Evolutionary conservation across 139 green algal species (phyloP).

Genomic region (Edaphochlamys debaryana): DNA sequence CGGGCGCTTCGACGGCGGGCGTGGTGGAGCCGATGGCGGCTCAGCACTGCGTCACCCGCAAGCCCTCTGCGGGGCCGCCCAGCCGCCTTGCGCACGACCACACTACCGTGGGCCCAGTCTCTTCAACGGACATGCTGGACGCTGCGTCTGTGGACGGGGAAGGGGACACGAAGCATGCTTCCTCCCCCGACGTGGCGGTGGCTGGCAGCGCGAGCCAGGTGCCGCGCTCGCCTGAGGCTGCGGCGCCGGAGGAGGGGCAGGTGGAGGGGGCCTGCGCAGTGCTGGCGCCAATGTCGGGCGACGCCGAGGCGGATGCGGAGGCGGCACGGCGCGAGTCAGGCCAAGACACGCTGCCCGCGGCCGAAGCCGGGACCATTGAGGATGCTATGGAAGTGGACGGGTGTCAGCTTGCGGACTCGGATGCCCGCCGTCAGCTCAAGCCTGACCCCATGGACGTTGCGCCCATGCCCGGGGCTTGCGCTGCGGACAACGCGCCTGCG

Average conservation of each 20-base stretch:
- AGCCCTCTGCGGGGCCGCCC: constrained; percentile 17
- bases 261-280: neutral
- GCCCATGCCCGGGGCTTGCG: no score
- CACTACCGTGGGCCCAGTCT: neutral
- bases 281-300: no score
- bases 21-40: no score
- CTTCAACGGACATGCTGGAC: neutral
- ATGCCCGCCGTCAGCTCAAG: no score
- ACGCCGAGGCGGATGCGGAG: no score
- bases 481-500: no score
- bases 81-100: neutral
- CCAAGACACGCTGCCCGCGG: no score
- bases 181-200: constrained; percentile 3
- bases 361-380: no score
- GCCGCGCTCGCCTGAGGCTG: constrained; percentile 5
- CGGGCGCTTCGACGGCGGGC: neutral
- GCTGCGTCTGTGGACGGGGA: neutral
- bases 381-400: no score
- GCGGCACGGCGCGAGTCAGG: no score
- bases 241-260: neutral
- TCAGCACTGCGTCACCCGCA: neutral
- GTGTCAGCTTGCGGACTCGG: no score
- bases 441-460: no score
- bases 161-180: constrained; percentile 5
- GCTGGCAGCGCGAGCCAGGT: neutral